Evolutionary conservation across 202 grass and related monocot genomes (phyloP), one percentile per base, ranked within the genome.

Genomic region (Saccharum hybrid): DNA sequence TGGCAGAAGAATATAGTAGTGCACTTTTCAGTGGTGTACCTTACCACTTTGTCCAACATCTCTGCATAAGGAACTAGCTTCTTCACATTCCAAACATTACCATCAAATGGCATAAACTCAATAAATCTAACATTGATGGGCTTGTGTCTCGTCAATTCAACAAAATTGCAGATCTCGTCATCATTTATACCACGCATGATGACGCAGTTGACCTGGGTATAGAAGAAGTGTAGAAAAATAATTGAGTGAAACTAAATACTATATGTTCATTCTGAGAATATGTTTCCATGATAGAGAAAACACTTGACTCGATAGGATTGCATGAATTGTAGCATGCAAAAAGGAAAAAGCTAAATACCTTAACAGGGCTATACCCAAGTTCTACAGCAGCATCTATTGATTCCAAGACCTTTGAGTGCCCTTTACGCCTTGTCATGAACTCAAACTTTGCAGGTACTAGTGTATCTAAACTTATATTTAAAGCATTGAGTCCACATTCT

Each of bases 51-150:
- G 90, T 92, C 91, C 71, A 98, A 76, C 77, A 98, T 89, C 83
- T 98, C 96, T 68, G 85, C 96, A 87, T 98, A 98, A 51, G 96
- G 74, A 80, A 98, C 96, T 63, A 98, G 77, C 23, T 98, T 98
- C 87, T 95, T 98, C 64, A 92, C 74, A 87, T 95, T 98, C 96
- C 96, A 98, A 84, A 95, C 93, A 92, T 98, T 98, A 87, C 96
- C 96, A 92, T 98, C 93, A 79, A 98, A 98, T 46, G 96, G 96
- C 96, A 98, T 98, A 77, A 98, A 98, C 83, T 98, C 96, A 64
- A 98, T 98, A 88, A 98, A 98, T 81, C 96, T 88, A 86, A 98
- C 87, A 84, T 98, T 95, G 65, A 95, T 86, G 52, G 92, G 90
- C 45, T 92, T 98, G 42, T 93, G 51, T 88, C 85, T 98, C 0